Percentiles rank a stretch among this genome's conserved stretches.
phyloP scores from a whole-genome alignment of 805 yeast genomes.

The Alloascoidea africana region DNA sequence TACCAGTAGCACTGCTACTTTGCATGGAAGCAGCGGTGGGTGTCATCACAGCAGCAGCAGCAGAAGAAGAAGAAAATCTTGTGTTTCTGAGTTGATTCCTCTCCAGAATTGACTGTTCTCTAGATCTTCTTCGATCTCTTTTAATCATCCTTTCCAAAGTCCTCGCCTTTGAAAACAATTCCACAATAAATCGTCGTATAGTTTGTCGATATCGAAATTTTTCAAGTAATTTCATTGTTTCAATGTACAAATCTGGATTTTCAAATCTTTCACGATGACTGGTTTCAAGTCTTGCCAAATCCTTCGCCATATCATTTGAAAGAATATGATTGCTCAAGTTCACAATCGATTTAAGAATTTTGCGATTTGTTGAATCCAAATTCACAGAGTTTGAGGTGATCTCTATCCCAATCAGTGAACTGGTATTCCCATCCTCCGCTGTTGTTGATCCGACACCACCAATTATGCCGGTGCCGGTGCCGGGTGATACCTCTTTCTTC shows the following conservation, averaged over 20 bases:
- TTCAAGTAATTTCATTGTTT: constrained; percentile 34
- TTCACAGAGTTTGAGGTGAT: constrained; percentile 15
- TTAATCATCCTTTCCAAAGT: constrained; percentile 36
- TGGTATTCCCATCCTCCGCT: constrained; percentile 13
- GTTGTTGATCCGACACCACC: constrained; percentile 5
- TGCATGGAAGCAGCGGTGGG: no score
- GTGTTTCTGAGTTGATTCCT: no score
- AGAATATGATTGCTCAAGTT: constrained; percentile 40
- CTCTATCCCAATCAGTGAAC: constrained; percentile 9
- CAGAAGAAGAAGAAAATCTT: no score
- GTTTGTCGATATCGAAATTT: constrained; percentile 45
- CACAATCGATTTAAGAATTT: constrained; percentile 25
- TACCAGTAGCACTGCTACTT: no score
- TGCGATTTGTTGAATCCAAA: constrained; percentile 11
- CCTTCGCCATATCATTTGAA: constrained; percentile 39
- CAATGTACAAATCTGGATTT: constrained; percentile 36
- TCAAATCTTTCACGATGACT: constrained; percentile 37
- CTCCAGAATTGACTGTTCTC: no score
- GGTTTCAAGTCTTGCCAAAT: constrained; percentile 36
- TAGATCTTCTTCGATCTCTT: constrained; percentile 20
- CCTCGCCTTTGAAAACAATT: constrained; percentile 38
- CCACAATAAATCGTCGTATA: constrained; percentile 50
- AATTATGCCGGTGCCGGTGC: constrained; percentile 4
- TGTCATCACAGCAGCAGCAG: no score
- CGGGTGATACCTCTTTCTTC: no score